Evolutionary conservation across 768 basidiomycete genomes (phyloP).

Genomic region (Exsudoporus frostii): DNA sequence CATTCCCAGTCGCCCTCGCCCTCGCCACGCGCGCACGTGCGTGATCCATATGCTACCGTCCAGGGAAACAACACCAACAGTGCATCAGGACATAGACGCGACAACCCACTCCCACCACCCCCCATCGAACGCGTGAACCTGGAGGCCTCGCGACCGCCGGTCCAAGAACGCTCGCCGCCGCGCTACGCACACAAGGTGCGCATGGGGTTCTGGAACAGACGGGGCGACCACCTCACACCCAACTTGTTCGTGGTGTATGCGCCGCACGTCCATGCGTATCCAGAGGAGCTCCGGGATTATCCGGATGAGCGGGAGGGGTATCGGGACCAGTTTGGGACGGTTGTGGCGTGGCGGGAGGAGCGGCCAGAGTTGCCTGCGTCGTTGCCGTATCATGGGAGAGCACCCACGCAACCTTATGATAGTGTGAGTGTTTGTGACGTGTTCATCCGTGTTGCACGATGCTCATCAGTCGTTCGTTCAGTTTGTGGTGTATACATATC

Average conservation of each 20-base stretch:
- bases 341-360: conserved; percentile 38
- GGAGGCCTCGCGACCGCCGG: conserved; percentile 27
- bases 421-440: conserved; percentile 33
- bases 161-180: conserved; percentile 30
- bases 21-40: conserved; percentile 9
- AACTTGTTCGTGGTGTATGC: conserved; percentile 63
- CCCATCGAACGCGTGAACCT: conserved; percentile 23
- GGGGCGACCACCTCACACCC: conserved; percentile 65
- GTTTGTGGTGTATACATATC: conserved; percentile 42
- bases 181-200: conserved; percentile 38
- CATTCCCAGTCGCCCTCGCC: conserved; percentile 12
- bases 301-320: conserved; percentile 56
- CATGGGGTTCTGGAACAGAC: conserved; percentile 68
- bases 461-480: conserved; percentile 10
- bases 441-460: neutral
- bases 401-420: conserved; percentile 56
- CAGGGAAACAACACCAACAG: neutral
- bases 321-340: conserved; percentile 47
- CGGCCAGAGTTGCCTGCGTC: conserved; percentile 62
- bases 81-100: conserved; percentile 8
- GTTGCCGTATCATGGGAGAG: conserved; percentile 53
- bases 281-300: conserved; percentile 57
- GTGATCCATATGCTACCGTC: conserved; percentile 4
- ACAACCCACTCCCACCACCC: conserved; percentile 31
- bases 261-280: conserved; percentile 53